These are phyloP conservation scores for Leishmania aethiopica DNA, from an alignment of 208 protist species.

Conservation along the genomic window DNA sequence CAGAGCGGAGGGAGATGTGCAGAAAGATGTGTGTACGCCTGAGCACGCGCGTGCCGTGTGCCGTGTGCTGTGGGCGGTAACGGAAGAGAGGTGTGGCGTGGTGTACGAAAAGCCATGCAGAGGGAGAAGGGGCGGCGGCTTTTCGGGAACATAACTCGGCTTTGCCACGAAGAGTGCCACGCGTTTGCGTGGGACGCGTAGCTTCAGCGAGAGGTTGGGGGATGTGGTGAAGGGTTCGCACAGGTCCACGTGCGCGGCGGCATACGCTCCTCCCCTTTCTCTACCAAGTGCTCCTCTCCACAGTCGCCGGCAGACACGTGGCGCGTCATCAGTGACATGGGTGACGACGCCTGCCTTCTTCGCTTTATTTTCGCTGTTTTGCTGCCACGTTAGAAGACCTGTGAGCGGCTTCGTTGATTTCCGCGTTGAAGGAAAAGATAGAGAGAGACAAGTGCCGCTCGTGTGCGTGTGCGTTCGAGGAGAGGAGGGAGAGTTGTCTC, in stretches of 20 bases:
- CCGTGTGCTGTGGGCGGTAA: background rate
- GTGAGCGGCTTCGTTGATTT: background rate
- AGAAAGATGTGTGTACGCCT: too few relatives aligned
- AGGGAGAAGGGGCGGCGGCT: background rate
- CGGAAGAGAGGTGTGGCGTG: background rate
- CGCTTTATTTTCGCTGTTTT: background rate
- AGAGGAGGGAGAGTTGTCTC: background rate
- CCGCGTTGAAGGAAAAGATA: background rate
- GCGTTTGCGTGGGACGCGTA: too few relatives aligned
- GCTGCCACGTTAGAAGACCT: too few relatives aligned
- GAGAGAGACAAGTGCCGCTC: background rate
- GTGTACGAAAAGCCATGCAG: background rate
- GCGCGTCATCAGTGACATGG: background rate
- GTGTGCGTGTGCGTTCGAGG: background rate
- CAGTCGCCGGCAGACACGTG: background rate
- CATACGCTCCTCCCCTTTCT: background rate
- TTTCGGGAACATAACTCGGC: background rate
- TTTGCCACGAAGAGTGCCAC: too few relatives aligned
- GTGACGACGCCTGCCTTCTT: background rate
- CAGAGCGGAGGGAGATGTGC: too few relatives aligned
- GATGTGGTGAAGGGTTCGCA: background rate
- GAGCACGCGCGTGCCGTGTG: background rate
- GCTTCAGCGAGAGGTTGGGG: background rate
- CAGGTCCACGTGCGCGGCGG: background rate
- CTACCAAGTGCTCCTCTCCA: background rate